These are phyloP conservation scores for Neonectria neomacrospora DNA, from an alignment of 2,329 filamentous ascomycete genomes.

Conservation along the genomic window DNA sequence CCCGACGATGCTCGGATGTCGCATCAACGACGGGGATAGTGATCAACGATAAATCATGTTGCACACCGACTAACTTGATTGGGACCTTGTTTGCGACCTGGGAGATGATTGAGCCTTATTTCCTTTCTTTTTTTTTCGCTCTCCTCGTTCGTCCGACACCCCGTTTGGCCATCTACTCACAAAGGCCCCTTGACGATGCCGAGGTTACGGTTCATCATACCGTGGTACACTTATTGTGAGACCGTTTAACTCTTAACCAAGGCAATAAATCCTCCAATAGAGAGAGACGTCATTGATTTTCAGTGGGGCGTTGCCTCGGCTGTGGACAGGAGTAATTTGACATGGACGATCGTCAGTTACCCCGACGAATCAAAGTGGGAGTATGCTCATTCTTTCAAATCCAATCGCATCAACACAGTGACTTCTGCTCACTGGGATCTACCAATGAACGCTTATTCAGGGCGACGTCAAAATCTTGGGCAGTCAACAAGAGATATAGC, in stretches of 20 bases:
- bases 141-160: neutral
- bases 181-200: neutral
- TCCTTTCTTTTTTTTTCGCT: too few relatives aligned
- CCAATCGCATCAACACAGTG: too few relatives aligned
- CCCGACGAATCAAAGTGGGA: too few relatives aligned
- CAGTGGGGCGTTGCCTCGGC: neutral
- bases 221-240: neutral
- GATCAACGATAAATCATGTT: neutral
- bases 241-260: neutral
- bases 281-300: neutral
- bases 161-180: neutral
- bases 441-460: too few relatives aligned
- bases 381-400: neutral
- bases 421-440: too few relatives aligned
- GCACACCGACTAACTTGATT: neutral
- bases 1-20: neutral
- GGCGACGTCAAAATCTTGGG: too few relatives aligned
- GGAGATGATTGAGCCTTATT: too few relatives aligned
- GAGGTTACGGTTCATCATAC: neutral
- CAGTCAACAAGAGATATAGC: too few relatives aligned
- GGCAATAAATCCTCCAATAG: neutral
- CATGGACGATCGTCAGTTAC: neutral
- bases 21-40: neutral
- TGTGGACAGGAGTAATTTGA: neutral
- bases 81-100: neutral